Percentiles rank a stretch among this genome's conserved stretches.
phyloP scores from a whole-genome alignment of 2,329 filamentous ascomycete genomes.

The Fusarium tupiense region DNA sequence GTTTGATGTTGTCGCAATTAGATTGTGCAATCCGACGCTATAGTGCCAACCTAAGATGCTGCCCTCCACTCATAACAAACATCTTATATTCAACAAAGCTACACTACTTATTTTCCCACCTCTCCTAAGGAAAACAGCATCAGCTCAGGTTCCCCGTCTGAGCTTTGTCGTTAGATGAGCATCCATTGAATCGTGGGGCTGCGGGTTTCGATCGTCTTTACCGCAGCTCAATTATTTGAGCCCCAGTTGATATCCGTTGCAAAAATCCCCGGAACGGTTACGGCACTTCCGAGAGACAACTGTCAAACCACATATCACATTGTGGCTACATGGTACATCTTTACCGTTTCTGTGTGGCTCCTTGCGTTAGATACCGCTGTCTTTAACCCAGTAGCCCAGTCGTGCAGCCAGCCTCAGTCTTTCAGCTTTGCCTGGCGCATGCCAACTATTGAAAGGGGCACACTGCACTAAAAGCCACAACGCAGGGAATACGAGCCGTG shows the following conservation, averaged over 20 bases:
- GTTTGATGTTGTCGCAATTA: background rate
- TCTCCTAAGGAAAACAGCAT: background rate
- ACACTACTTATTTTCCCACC: background rate
- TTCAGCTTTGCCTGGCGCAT: constrained; percentile 16
- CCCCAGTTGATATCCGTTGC: background rate
- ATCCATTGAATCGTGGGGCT: background rate
- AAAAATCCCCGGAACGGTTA: background rate
- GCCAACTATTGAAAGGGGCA: background rate
- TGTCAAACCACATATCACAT: background rate
- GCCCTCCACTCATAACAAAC: background rate
- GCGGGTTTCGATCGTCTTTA: background rate
- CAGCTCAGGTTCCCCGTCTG: background rate
- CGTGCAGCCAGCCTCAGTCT: constrained; percentile 16
- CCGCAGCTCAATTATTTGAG: background rate
- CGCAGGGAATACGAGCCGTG: background rate
- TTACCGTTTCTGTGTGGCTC: background rate
- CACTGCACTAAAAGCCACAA: constrained; percentile 9
- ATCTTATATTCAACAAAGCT: background rate
- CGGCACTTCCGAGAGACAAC: background rate
- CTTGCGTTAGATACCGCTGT: background rate
- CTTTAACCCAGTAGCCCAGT: background rate
- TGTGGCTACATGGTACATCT: background rate
- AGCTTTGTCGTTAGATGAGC: background rate
- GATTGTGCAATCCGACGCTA: background rate
- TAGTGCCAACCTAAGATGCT: background rate